These are phyloP conservation scores for Umbilicaria muhlenbergii DNA, from an alignment of 495 filamentous ascomycete genomes.

Conservation along the genomic window DNA sequence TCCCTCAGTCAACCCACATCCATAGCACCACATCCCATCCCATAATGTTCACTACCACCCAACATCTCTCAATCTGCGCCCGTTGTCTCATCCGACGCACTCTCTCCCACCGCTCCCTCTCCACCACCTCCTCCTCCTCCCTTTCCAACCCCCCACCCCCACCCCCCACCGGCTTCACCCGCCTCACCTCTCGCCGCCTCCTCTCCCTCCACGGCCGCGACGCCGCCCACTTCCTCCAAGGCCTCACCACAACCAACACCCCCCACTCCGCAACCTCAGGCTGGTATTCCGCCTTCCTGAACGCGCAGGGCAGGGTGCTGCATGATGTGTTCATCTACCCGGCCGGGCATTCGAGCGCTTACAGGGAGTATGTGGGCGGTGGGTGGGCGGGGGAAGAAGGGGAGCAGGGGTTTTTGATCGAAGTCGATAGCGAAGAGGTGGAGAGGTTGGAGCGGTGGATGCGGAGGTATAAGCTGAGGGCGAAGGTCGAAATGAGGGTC, in stretches of 20 bases:
- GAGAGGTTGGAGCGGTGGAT: conserved; percentile 49
- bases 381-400: conserved; percentile 17
- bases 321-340: conserved; percentile 86
- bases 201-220: conserved; percentile 67
- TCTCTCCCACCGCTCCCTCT: background rate
- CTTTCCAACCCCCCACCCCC: background rate
- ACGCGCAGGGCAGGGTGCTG: conserved; percentile 65
- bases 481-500: conserved; percentile 53
- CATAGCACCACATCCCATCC: background rate
- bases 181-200: conserved; percentile 54
- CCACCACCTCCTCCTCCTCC: background rate
- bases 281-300: conserved; percentile 72
- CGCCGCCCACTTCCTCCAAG: conserved; percentile 72
- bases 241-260: conserved; percentile 67
- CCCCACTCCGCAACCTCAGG: conserved; percentile 22
- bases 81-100: too few species aligned
- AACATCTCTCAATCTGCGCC: background rate
- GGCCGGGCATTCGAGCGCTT: conserved; percentile 5
- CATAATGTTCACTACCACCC: background rate
- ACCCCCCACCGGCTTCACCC: conserved; percentile 26
- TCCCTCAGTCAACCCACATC: background rate
- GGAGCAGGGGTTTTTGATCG: conserved; percentile 56
- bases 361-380: conserved; percentile 17
- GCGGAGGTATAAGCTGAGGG: conserved; percentile 67
- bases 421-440: conserved; percentile 56